Conservation (phyloP, 192 early-diverging fungal species). For the Backusella parvicylindrica region DNA sequence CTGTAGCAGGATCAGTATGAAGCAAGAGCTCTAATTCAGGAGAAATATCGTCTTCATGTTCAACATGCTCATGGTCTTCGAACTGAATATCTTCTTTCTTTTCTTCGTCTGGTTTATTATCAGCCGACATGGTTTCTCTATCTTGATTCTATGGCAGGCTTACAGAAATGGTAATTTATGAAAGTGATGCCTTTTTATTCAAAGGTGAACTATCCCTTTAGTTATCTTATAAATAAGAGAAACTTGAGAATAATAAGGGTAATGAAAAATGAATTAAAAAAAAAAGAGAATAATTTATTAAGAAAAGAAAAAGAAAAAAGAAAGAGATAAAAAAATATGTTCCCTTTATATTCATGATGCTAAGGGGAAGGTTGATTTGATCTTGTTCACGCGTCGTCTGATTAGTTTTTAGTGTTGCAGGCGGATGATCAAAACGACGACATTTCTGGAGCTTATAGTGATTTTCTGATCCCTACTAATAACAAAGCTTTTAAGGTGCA, state of each 20-base stretch:
- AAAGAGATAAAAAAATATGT: background rate
- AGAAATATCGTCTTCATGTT: slow-evolving; percentile 70
- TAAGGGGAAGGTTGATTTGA: background rate
- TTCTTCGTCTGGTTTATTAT: slow-evolving; percentile 19
- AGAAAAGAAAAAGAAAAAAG: slow-evolving; percentile 3
- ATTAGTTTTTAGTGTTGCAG: slow-evolving; percentile 5
- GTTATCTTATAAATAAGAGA: slow-evolving; percentile 2
- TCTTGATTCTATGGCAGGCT: background rate
- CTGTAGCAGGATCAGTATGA: slow-evolving; percentile 77
- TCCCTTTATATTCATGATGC: background rate
- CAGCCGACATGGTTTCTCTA: background rate
- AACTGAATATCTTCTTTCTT: slow-evolving; percentile 55
- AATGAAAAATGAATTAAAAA: background rate
- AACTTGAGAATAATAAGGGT: background rate
- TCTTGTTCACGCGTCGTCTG: slow-evolving; percentile 2
- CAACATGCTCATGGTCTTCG: slow-evolving; percentile 68
- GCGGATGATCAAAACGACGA: slow-evolving; percentile 3
- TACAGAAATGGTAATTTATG: background rate
- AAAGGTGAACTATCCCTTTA: background rate
- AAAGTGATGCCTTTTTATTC: background rate
- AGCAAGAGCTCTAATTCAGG: slow-evolving; percentile 77
- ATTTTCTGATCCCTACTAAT: slow-evolving; percentile 1
- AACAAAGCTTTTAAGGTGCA: background rate
- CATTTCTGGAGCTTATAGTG: background rate
- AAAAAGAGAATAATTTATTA: background rate